A percentile compares a stretch with the other conserved stretches of the same genome.
These are phyloP conservation scores for Phaeosphaeriaceae sp. DNA, from an alignment of 2,329 filamentous ascomycete genomes.

Conservation along the genomic window DNA sequence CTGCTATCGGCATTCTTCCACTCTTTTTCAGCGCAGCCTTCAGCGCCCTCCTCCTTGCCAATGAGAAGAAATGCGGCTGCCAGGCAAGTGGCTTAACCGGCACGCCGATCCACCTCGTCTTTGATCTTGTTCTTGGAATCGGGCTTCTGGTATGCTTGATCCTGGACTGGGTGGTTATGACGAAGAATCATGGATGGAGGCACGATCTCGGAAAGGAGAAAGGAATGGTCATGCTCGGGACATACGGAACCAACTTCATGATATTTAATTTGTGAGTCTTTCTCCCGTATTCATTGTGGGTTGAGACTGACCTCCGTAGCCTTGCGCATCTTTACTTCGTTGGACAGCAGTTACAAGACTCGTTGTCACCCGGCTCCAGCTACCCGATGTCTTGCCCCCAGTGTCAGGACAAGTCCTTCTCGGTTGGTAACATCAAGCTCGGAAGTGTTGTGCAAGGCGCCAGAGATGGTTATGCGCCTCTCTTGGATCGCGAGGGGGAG, in stretches of 20 bases:
- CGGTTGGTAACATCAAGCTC: conserved; percentile 17
- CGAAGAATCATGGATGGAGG: background rate
- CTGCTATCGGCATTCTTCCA: conserved; percentile 38
- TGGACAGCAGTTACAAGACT: conserved; percentile 22
- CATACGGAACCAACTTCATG: conserved; percentile 38
- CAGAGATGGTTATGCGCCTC: conserved; percentile 28
- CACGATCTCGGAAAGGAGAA: background rate
- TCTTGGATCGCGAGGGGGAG: conserved; percentile 20
- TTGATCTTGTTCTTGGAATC: conserved; percentile 27
- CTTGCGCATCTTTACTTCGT: conserved; percentile 35
- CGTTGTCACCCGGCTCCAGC: conserved; percentile 15
- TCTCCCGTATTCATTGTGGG: no score
- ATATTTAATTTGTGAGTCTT: conserved; percentile 36
- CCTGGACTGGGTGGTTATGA: conserved; percentile 30
- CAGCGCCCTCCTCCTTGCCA: conserved; percentile 30
- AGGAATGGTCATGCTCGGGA: conserved; percentile 28
- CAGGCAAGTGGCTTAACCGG: conserved; percentile 31
- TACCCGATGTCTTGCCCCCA: conserved; percentile 34
- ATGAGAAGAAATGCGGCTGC: conserved; percentile 35
- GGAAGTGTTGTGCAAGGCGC: background rate
- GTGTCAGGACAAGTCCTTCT: conserved; percentile 30
- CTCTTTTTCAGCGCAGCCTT: conserved; percentile 36
- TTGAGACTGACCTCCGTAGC: conserved; percentile 17
- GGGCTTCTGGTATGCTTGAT: conserved; percentile 34
- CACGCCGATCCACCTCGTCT: conserved; percentile 34